Base-by-base conservation (phyloP, 1,284 basidiomycete species). In the Trametes pubescens region DNA sequence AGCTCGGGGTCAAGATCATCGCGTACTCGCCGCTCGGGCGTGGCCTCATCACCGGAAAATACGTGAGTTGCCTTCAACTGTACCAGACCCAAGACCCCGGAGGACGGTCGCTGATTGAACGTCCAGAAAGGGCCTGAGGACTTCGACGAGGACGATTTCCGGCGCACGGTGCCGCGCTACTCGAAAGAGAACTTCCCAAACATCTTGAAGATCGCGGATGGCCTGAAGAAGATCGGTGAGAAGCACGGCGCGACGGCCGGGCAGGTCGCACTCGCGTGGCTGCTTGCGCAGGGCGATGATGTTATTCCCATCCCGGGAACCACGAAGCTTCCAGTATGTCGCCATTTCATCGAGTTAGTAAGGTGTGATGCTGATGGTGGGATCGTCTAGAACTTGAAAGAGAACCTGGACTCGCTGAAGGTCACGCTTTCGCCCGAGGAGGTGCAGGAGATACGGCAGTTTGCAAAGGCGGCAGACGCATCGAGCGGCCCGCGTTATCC, bases 81-180 rank as follows among this genome's bases (percentile, higher is more conserved):
- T 22, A 16, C 9, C 1, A 4, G 26, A 34, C 16, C 2, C 11
- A 13, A 22, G 9, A n/a, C n/a, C n/a, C 5, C 2, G n/a, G 21
- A 75, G 81, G 57, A 68, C 80, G n/a, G 69, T 69, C 2, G 72
- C 51, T 32, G 38, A 55, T 34, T 74, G 13, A 73, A 69, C 76
- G 40, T 38, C 2, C 56, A 83, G 81, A 81, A 80, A 75, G 80
- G 78, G 9, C 76, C 77, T 4, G 80, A 81, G 26, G 86, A 89
- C 69, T 81, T 89, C 51, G 81, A 80, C 14, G 78, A 80, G 34
- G 81, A 74, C 35, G 87, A 88, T 68, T 77, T 80, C 61, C 77
- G 82, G 21, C 69, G 71, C 7, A 53, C n/a, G 0, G 65, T 77
- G 46, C 78, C 81, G 38, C 71, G 73, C 34, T 79, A 78, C 69